These are phyloP conservation scores for Marvania coccoides DNA, from an alignment of 139 green algal species.

Conservation along the genomic window DNA sequence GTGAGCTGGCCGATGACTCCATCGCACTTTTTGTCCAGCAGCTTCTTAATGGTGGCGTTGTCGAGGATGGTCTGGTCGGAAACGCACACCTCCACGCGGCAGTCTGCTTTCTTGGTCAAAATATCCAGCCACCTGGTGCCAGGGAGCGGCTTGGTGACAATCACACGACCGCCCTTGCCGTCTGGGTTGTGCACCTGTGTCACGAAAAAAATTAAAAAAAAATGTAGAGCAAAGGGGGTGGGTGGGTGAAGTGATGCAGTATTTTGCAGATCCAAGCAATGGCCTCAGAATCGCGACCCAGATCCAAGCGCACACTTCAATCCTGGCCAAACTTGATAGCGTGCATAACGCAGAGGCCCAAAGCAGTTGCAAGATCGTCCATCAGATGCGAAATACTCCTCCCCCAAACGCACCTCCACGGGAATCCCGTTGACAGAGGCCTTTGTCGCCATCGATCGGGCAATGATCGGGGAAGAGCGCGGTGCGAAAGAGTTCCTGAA, in stretches of 20 bases:
- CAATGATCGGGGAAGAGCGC: neutral
- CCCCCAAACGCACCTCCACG: constrained; percentile 25
- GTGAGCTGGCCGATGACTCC: constrained; percentile 97
- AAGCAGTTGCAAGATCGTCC: neutral
- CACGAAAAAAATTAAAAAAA: constrained; percentile 11
- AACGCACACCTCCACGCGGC: constrained; percentile 59
- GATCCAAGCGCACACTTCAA: no score
- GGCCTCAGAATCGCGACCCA: neutral
- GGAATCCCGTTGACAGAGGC: constrained; percentile 12
- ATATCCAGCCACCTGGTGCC: constrained; percentile 86
- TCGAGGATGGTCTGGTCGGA: constrained; percentile 77
- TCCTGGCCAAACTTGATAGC: no score
- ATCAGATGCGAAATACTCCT: no score
- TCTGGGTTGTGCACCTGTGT: constrained; percentile 78
- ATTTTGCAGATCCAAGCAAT: neutral
- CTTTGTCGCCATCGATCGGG: neutral
- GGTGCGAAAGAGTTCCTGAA: neutral
- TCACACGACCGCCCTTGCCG: constrained; percentile 73
- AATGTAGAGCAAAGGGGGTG: no score
- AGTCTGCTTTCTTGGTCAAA: constrained; percentile 55
- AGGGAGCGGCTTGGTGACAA: constrained; percentile 95
- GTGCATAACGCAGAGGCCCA: no score
- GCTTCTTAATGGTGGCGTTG: constrained; percentile 72
- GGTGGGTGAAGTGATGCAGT: neutral
- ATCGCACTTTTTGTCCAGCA: constrained; percentile 87